These are phyloP conservation scores for Wickerhamiella australiensis DNA, from an alignment of 805 yeast species.

Conservation along the genomic window DNA sequence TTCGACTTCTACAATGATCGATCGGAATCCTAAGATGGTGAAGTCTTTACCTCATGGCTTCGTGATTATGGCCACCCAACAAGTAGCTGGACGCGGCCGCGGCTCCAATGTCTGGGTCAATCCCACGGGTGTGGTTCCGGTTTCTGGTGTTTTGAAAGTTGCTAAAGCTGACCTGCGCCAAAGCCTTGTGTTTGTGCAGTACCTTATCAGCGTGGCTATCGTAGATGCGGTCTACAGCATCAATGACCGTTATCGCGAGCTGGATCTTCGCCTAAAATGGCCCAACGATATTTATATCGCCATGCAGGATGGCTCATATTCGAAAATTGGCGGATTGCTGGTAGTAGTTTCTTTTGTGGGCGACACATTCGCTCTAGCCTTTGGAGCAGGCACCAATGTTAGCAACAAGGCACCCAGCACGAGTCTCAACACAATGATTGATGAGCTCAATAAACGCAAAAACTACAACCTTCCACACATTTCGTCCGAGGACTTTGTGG, in stretches of 20 bases:
- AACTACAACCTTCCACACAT: constrained; percentile 39
- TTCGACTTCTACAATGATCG: constrained; percentile 71
- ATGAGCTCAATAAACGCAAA: constrained; percentile 39
- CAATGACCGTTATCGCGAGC: constrained; percentile 51
- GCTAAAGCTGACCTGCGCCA: constrained; percentile 38
- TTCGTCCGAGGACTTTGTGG: constrained; percentile 42
- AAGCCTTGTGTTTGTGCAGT: constrained; percentile 75
- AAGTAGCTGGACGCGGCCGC: constrained; percentile 84
- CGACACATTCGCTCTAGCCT: constrained; percentile 50
- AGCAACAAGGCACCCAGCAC: constrained; percentile 85
- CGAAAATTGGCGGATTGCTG: constrained; percentile 72
- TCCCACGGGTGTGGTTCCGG: constrained; percentile 83
- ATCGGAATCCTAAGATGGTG: constrained; percentile 52
- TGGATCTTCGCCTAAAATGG: constrained; percentile 86
- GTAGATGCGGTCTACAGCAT: constrained; percentile 63
- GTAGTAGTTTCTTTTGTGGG: constrained; percentile 64
- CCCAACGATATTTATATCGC: constrained; percentile 80
- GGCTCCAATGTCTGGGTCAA: constrained; percentile 94
- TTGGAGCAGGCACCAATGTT: constrained; percentile 82
- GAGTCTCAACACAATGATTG: constrained; percentile 62
- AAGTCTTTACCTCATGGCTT: constrained; percentile 54
- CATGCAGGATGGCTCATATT: constrained; percentile 36
- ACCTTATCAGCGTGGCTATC: constrained; percentile 68
- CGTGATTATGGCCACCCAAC: constrained; percentile 63
- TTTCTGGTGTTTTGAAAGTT: constrained; percentile 55